Conservation (phyloP, 2,329 filamentous ascomycete species). For the Bretziella fagacearum region DNA sequence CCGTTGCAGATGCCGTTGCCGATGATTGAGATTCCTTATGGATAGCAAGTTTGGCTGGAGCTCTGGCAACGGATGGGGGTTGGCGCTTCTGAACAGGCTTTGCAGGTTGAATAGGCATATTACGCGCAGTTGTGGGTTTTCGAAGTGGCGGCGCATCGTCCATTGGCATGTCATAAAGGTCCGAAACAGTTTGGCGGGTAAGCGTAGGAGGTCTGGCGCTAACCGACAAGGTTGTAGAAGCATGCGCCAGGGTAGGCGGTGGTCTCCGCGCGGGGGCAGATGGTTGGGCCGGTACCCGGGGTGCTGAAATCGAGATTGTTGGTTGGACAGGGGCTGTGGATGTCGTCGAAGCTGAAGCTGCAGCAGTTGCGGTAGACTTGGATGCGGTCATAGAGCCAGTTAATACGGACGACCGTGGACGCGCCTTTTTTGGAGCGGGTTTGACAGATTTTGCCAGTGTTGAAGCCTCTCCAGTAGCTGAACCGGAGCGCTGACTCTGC, state of each 20-base stretch:
- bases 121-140: neutral
- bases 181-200: slow-evolving; percentile 5
- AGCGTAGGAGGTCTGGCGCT: neutral
- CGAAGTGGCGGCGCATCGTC: slow-evolving; percentile 11
- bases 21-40: neutral
- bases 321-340: neutral
- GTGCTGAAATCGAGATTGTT: neutral
- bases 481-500: slow-evolving; percentile 13
- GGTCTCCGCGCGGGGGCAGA: neutral
- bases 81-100: neutral
- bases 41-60: neutral
- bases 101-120: neutral
- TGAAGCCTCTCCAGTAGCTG: slow-evolving; percentile 16
- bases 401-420: slow-evolving; percentile 8
- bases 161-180: slow-evolving; percentile 14
- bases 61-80: neutral
- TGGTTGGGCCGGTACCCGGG: neutral
- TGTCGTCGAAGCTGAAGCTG: neutral
- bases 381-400: neutral
- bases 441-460: slow-evolving; percentile 10
- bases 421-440: slow-evolving; percentile 8
- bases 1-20: neutral
- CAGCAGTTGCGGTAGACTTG: neutral
- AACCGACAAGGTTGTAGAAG: neutral
- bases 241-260: slow-evolving; percentile 6